Conservation (phyloP, 345 rosid species). For the Kandelia obovata region DNA sequence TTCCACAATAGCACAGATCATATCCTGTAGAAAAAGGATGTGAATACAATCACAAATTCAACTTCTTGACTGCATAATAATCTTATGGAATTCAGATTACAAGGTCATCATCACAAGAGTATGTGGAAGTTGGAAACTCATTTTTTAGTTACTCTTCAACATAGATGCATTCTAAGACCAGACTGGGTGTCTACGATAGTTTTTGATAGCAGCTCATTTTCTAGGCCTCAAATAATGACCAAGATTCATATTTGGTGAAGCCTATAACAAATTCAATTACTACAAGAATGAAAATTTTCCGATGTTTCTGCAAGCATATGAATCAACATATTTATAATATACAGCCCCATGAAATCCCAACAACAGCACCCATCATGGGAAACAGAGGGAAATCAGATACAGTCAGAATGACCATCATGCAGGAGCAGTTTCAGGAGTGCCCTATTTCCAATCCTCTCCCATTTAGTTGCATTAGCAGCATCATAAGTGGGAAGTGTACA, state of each 20-base stretch:
- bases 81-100: not conserved
- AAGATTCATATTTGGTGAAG: not conserved
- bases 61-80: not conserved
- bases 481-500: too few species aligned
- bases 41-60: not conserved
- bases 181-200: not conserved
- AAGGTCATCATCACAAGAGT: not conserved
- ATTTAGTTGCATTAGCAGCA: too few species aligned
- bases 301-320: too few species aligned
- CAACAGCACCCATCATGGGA: too few species aligned
- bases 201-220: not conserved
- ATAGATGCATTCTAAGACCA: not conserved
- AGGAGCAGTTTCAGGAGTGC: too few species aligned
- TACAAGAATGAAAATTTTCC: too few species aligned
- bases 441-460: too few species aligned
- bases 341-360: too few species aligned
- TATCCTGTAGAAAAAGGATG: slow-evolving; percentile 48
- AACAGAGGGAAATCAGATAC: too few species aligned
- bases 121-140: not conserved
- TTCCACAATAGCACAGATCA: slow-evolving; percentile 86
- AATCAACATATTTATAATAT: too few species aligned
- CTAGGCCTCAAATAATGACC: not conserved
- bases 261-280: not conserved
- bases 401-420: too few species aligned
- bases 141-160: not conserved